Conservation (phyloP, 768 basidiomycete species). For the Agrocybe pediades region DNA sequence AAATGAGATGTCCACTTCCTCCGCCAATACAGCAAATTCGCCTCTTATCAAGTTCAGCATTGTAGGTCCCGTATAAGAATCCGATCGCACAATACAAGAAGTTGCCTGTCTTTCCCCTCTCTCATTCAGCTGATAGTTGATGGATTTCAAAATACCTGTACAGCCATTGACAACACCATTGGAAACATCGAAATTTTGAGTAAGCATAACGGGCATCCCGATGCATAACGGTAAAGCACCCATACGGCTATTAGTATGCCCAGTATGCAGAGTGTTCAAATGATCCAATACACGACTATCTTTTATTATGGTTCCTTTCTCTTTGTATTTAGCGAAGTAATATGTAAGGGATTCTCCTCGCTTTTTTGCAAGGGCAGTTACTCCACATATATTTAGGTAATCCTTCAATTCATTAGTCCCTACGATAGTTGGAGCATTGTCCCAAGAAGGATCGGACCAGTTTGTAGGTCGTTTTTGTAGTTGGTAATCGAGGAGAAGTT, state of each 20-base stretch:
- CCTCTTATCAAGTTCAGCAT: constrained; percentile 18
- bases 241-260: constrained; percentile 28
- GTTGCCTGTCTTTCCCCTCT: constrained; percentile 17
- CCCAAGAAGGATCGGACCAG: constrained; percentile 26
- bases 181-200: constrained; percentile 38
- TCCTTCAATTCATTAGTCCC: constrained; percentile 37
- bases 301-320: constrained; percentile 4
- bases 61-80: neutral
- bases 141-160: constrained; percentile 21
- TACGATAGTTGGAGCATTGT: constrained; percentile 34
- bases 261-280: constrained; percentile 20
- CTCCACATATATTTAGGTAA: constrained; percentile 29
- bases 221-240: constrained; percentile 33
- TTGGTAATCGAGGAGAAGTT: constrained; percentile 15
- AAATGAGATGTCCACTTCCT: constrained; percentile 22
- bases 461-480: constrained; percentile 7
- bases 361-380: constrained; percentile 24
- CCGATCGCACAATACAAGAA: constrained; percentile 26
- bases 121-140: constrained; percentile 21
- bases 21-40: constrained; percentile 22
- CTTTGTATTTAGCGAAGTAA: constrained; percentile 30
- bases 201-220: constrained; percentile 41
- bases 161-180: constrained; percentile 39
- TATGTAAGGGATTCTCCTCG: constrained; percentile 20
- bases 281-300: constrained; percentile 7